phyloP scores from a whole-genome alignment of 345 rosid genomes.

The Gossypium sturtianum region DNA sequence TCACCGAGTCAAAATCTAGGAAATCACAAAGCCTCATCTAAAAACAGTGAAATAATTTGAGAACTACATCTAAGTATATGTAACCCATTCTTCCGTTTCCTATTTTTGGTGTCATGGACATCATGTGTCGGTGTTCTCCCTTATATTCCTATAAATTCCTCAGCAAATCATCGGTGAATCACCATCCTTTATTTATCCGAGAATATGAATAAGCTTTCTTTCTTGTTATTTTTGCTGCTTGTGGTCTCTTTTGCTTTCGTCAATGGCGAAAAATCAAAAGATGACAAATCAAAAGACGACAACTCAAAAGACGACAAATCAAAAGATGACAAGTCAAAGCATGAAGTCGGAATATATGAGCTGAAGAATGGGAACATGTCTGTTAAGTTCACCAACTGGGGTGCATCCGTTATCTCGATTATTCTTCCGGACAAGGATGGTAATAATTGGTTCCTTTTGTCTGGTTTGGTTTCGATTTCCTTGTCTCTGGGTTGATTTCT shows the following conservation, averaged over 20 bases:
- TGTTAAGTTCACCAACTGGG: constrained; percentile 72
- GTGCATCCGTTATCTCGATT: constrained; percentile 71
- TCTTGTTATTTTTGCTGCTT: neutral
- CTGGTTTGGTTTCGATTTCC: neutral
- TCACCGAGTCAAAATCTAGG: neutral
- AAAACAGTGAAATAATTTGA: neutral
- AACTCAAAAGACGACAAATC: neutral
- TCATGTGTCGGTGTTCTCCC: neutral
- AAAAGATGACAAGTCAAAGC: neutral
- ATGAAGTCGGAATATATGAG: constrained; percentile 40
- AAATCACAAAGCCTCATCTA: neutral
- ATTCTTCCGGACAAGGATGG: constrained; percentile 78
- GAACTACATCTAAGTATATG: no score
- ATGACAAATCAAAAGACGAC: neutral
- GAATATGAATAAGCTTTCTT: constrained; percentile 3
- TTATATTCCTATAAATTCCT: neutral
- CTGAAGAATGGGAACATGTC: constrained; percentile 66
- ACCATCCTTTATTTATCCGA: neutral
- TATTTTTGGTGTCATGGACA: neutral
- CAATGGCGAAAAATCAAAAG: neutral
- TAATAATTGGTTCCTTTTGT: constrained; percentile 16
- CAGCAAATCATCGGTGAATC: neutral
- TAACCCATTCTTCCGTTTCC: neutral
- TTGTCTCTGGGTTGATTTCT: neutral
- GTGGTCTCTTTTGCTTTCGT: neutral